A percentile compares a stretch with the other conserved stretches of the same genome.
Evolutionary conservation across 2,329 filamentous ascomycete species (phyloP).

Genomic region (Rutstroemia sp.): DNA sequence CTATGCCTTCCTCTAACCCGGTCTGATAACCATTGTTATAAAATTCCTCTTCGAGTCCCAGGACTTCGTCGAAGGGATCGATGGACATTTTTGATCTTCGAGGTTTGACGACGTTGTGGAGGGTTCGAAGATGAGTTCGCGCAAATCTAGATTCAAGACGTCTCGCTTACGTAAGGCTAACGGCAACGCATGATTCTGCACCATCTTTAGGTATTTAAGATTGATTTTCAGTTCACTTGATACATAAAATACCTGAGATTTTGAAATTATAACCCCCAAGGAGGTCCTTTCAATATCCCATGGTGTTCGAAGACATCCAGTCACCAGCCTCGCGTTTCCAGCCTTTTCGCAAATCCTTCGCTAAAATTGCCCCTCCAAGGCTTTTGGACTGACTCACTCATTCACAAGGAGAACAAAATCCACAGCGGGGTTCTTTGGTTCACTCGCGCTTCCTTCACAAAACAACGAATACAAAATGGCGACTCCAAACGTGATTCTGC

Average conservation of each 20-base stretch:
- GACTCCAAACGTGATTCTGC: conserved; percentile 42
- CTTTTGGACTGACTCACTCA: conserved; percentile 6
- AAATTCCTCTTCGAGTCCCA: conserved; percentile 60
- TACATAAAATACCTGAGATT: background rate
- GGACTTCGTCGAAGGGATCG: conserved; percentile 34
- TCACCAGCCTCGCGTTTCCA: background rate
- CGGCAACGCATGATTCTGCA: background rate
- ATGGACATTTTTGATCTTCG: conserved; percentile 16
- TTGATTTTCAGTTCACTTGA: background rate
- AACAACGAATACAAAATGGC: conserved; percentile 20
- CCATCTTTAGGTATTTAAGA: too few species aligned
- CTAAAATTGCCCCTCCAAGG: conserved; percentile 8
- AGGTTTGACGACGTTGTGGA: background rate
- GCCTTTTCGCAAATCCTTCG: background rate
- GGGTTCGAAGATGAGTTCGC: too few species aligned
- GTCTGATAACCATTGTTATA: conserved; percentile 76
- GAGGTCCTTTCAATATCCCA: background rate
- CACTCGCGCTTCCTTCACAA: background rate
- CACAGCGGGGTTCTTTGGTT: conserved; percentile 5
- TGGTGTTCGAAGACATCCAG: background rate
- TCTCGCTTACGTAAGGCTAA: background rate
- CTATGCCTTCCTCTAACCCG: conserved; percentile 67
- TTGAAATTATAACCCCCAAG: background rate
- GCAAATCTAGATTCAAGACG: background rate
- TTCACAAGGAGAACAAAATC: conserved; percentile 1